Evolutionary conservation across 257 asterid species (phyloP).

Genomic region (Misopates orontium): DNA sequence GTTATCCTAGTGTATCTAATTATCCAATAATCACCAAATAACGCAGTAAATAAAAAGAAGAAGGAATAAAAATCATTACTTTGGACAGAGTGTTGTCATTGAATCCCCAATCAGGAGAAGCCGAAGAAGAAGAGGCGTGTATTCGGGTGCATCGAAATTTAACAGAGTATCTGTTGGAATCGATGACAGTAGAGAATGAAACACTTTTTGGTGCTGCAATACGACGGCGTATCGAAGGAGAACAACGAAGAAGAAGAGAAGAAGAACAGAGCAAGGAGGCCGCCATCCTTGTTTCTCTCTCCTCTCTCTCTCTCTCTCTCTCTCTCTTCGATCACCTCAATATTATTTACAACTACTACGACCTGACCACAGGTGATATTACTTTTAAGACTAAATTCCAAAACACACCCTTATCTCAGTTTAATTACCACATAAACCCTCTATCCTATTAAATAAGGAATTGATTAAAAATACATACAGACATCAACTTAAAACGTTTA

Average conservation of each 20-base stretch:
- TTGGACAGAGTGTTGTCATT: constrained; percentile 48
- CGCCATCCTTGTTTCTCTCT: constrained; percentile 41
- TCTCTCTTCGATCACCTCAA: constrained; percentile 19
- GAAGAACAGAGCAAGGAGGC: constrained; percentile 45
- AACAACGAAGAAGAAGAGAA: constrained; percentile 31
- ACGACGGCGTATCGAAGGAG: constrained; percentile 22
- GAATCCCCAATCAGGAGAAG: constrained; percentile 43
- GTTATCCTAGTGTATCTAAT: too few relatives aligned
- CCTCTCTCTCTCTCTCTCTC: constrained; percentile 17
- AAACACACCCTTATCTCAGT: too few relatives aligned
- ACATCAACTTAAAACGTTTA: too few relatives aligned
- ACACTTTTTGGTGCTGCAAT: constrained; percentile 13
- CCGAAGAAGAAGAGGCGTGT: constrained; percentile 46
- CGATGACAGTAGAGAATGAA: constrained; percentile 28
- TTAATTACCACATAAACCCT: background rate
- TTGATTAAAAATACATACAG: too few relatives aligned
- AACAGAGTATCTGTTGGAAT: constrained; percentile 11
- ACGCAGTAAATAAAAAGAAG: background rate
- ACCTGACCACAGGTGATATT: constrained; percentile 26
- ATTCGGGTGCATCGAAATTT: constrained; percentile 30
- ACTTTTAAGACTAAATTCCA: too few relatives aligned
- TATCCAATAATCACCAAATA: too few relatives aligned
- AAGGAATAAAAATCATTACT: constrained; percentile 38
- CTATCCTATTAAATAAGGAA: too few relatives aligned
- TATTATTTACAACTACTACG: constrained; percentile 29